Conservation (phyloP, 2,329 filamentous ascomycete genomes). For the Epichloe baconii region DNA sequence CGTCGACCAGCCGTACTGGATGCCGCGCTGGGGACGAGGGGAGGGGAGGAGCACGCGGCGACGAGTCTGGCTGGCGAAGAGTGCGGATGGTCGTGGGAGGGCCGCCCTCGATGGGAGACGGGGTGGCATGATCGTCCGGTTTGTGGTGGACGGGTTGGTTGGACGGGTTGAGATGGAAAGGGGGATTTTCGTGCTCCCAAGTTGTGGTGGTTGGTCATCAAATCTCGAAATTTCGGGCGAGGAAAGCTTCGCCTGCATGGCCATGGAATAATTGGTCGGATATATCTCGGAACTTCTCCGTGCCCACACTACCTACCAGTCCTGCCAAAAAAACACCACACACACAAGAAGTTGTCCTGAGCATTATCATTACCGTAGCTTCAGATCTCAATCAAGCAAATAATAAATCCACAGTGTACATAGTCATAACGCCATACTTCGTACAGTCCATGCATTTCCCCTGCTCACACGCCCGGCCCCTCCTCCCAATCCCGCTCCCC, state of each 20-base stretch:
- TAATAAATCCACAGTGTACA: too few relatives aligned
- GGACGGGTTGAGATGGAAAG: too few relatives aligned
- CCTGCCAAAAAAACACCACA: not conserved
- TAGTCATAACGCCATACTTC: too few relatives aligned
- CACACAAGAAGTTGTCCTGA: not conserved
- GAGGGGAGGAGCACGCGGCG: conserved; percentile 33
- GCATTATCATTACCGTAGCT: too few relatives aligned
- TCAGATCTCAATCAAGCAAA: not conserved
- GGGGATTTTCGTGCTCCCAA: too few relatives aligned
- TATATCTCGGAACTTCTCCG: conserved; percentile 6
- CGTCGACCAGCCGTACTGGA: conserved; percentile 50
- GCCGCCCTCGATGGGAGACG: conserved; percentile 32
- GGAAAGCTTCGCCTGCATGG: not conserved
- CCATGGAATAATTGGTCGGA: not conserved
- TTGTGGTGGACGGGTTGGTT: not conserved
- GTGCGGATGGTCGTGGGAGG: conserved; percentile 23
- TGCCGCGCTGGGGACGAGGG: conserved; percentile 31
- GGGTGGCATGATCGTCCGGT: conserved; percentile 27
- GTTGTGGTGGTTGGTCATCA: not conserved
- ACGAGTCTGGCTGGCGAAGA: conserved; percentile 12
- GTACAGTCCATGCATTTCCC: too few relatives aligned
- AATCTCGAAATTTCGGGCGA: not conserved
- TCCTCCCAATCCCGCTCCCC: conserved; percentile 38
- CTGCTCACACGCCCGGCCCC: conserved; percentile 19
- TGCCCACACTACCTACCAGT: too few relatives aligned